Evolutionary conservation across 139 green algal species (phyloP).

Genomic region (Diplosphaera chodatii): DNA sequence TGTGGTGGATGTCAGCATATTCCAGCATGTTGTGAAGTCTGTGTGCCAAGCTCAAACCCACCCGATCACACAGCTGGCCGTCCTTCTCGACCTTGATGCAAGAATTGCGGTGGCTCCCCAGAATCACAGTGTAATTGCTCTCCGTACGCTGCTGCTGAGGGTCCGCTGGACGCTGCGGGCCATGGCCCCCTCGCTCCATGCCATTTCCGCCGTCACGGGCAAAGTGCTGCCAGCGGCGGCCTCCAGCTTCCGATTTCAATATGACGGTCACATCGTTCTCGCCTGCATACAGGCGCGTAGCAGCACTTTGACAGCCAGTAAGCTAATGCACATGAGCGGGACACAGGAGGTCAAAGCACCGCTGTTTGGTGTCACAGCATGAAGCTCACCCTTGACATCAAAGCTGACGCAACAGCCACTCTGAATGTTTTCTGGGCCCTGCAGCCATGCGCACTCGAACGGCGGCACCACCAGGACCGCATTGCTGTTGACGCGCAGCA

Average conservation of each 20-base stretch:
- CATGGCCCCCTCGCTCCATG: not conserved
- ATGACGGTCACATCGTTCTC: slow-evolving; percentile 78
- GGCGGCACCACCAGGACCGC: slow-evolving; percentile 67
- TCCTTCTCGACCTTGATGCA: slow-evolving; percentile 79
- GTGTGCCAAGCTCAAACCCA: no score
- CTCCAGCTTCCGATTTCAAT: slow-evolving; percentile 56
- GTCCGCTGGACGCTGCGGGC: not conserved
- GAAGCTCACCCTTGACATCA: slow-evolving; percentile 51
- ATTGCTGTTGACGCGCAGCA: slow-evolving; percentile 38
- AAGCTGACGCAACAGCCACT: slow-evolving; percentile 51
- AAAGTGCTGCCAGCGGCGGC: slow-evolving; percentile 64
- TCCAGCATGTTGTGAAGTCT: no score
- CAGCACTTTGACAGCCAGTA: not conserved
- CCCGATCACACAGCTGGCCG: slow-evolving; percentile 32
- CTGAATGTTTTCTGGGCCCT: slow-evolving; percentile 34
- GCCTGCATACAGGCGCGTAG: slow-evolving; percentile 21
- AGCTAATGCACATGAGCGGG: no score
- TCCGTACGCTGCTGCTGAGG: slow-evolving; percentile 27
- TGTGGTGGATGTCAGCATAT: no score
- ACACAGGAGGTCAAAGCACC: no score
- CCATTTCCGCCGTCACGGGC: not conserved
- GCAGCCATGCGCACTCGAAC: slow-evolving; percentile 78
- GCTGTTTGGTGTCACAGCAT: no score
- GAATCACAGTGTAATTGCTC: slow-evolving; percentile 77
- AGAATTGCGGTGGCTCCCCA: slow-evolving; percentile 80